Evolutionary conservation across 2,329 filamentous ascomycete genomes (phyloP), one percentile per base, ranked within the genome.

Genomic region (Fusarium secorum): DNA sequence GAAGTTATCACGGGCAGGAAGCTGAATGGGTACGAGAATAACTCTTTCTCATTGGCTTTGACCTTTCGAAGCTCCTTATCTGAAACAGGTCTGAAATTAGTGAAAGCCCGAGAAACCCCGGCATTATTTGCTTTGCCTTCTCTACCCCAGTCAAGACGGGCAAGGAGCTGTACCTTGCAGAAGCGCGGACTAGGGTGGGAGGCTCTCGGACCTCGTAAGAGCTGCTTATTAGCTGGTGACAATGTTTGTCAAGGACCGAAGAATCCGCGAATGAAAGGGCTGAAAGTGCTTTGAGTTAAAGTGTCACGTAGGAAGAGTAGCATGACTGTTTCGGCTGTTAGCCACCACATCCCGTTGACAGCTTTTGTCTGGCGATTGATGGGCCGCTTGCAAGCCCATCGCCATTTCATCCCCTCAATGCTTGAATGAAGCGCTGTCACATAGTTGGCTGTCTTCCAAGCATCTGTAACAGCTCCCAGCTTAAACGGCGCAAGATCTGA

Each of bases 31-130:
- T 22, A 20, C 26, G 18, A 28, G 26, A 6, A 51, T 5, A 42
- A 13, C 18, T 44, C 8, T 35, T 15, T 49, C 53, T 67, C 28
- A 72, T 72, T 72, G 70, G 70, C n/a, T 45, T 39, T 54, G 46
- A 17, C 53, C 38, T 51, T 55, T 66, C 44, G 44, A 44, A 67
- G 24, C 38, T 60, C 35, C 53, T 39, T 39, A 72, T 64, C 36
- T 70, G 70, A 72, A 72, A 72, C 70, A 66, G 42, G 60, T 45
- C 60, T 72, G 54, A 66, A 56, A 68, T 63, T 65, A 64, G 68
- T 63, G 30, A 66, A 60, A 54, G 38, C 35, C 38, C 42, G 28
- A 60, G 44, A 20, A 52, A 35, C 48, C 38, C 54, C 44, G 46
- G 55, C 26, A 48, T 46, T 58, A 61, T 54, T 32, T 39, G 33